Base-by-base conservation (phyloP, 2,329 filamentous ascomycete genomes). In the Nakataea oryzae region DNA sequence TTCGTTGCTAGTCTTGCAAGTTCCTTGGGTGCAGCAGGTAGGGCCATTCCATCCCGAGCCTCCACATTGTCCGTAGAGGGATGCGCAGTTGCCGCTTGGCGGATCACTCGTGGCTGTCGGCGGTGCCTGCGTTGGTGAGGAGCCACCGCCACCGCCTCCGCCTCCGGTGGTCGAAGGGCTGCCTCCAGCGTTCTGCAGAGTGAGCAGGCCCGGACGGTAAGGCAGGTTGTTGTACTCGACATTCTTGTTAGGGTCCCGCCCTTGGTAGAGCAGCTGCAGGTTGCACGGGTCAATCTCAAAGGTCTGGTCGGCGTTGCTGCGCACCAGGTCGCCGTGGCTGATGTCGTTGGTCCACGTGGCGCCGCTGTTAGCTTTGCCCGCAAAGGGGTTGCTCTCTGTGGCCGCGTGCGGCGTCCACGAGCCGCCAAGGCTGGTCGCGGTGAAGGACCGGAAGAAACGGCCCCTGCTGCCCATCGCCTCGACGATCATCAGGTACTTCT, bases 401-500 rank as follows among this genome's bases (percentile, higher is more conserved):
- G 75, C 74, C 1, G 85, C 82, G 67, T 87, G 80, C 11, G 78
- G 66, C 0, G 82, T 85, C 86, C 86, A 89, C 4, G 70, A 60
- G 11, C 86, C 86, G 50, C 70, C 69, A 9, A 88, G 76, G 67
- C 75, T 81, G 56, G 74, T 78, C 17, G 86, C 81, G 0, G 84
- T 87, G 75, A 85, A 88, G 0, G 84, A 87, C 63, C 86, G 84
- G 80, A 88, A 88, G 72, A 82, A 89, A 2, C 86, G 79, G 0
- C 85, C 85, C 34, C 77, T 73, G 0, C 71, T 47, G 1, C 86
- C 85, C 55, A 83, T 81, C 0, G 83, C 76, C 71, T 89, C 86
- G 41, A 88, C 84, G n/a, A 88, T 79, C 83, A 88, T 87, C 62
- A 88, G 80, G 72, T 88, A 88, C 65, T 79, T 73, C 65, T 75